Conservation (phyloP, 805 yeast genomes). For the Candida caryicola region DNA sequence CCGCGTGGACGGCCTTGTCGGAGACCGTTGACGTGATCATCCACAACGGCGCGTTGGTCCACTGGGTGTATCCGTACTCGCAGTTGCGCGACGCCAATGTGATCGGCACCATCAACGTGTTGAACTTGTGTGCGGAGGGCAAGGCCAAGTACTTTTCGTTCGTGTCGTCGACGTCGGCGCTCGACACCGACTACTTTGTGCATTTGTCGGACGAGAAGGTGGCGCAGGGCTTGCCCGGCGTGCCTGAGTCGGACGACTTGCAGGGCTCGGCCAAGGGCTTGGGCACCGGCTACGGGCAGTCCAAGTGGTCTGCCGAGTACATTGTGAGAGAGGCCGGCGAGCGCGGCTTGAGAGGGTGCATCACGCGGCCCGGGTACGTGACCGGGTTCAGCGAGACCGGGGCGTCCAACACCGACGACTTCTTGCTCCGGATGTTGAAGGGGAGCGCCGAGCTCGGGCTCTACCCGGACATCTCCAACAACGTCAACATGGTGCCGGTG, state of each 20-base stretch:
- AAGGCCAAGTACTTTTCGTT: constrained; percentile 84
- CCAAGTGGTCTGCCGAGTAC: constrained; percentile 96
- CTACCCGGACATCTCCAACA: constrained; percentile 81
- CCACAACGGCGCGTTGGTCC: constrained; percentile 97
- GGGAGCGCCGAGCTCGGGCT: constrained; percentile 87
- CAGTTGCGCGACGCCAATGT: constrained; percentile 93
- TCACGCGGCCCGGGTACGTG: constrained; percentile 94
- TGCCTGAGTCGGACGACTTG: constrained; percentile 80
- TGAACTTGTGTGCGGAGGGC: constrained; percentile 73
- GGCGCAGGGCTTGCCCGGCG: constrained; percentile 64
- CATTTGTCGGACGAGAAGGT: constrained; percentile 69
- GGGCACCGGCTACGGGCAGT: constrained; percentile 94
- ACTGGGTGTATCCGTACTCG: constrained; percentile 96
- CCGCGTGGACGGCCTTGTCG: constrained; percentile 57
- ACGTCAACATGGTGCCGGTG: constrained; percentile 95
- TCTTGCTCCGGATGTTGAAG: constrained; percentile 88
- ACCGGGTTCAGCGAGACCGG: constrained; percentile 85
- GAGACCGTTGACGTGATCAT: constrained; percentile 73
- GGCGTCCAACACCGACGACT: constrained; percentile 93
- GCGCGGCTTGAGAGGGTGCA: constrained; percentile 81
- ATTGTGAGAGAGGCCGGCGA: constrained; percentile 84
- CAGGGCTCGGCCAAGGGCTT: constrained; percentile 79
- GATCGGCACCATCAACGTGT: constrained; percentile 76
- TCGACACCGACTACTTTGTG: constrained; percentile 82
- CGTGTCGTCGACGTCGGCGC: constrained; percentile 92